These are phyloP conservation scores for Phytophthora pini DNA, from an alignment of 352 stramenopile species.

Conservation along the genomic window DNA sequence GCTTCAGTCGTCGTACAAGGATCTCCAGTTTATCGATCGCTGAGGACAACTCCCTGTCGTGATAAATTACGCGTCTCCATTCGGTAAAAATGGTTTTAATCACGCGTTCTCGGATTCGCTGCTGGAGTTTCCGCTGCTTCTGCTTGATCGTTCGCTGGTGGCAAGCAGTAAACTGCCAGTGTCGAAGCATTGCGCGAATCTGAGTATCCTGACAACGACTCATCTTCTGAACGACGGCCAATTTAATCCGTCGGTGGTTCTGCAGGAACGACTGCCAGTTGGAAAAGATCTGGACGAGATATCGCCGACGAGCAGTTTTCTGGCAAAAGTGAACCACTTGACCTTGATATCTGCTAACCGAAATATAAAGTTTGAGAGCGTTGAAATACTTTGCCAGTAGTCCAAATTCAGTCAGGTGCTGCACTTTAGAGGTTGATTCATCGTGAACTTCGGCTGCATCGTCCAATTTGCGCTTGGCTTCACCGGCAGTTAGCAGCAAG, in stretches of 20 bases:
- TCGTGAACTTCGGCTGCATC: slow-evolving; percentile 5
- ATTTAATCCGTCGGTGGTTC: slow-evolving; percentile 11
- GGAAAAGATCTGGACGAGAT: slow-evolving; percentile 23
- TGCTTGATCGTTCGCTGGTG: slow-evolving; percentile 17
- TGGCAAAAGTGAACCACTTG: slow-evolving; percentile 20
- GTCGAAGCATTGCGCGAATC: slow-evolving; percentile 10
- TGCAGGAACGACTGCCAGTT: slow-evolving; percentile 19
- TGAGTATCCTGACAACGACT: slow-evolving; percentile 10
- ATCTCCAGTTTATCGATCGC: slow-evolving; percentile 6
- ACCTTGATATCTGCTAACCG: slow-evolving; percentile 15
- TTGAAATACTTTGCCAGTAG: slow-evolving; percentile 37
- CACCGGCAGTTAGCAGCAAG: slow-evolving; percentile 3
- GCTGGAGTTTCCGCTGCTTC: slow-evolving; percentile 25
- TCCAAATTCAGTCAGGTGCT: slow-evolving; percentile 17
- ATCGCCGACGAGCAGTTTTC: slow-evolving; percentile 18
- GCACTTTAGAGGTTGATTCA: slow-evolving; percentile 21
- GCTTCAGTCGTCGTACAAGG: slow-evolving; percentile 2
- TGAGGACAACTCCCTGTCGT: background rate
- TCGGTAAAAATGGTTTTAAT: slow-evolving; percentile 4
- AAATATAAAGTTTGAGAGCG: slow-evolving; percentile 26
- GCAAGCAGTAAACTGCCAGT: slow-evolving; percentile 13
- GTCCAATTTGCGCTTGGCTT: slow-evolving; percentile 22
- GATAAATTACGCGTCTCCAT: slow-evolving; percentile 25
- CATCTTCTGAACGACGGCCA: slow-evolving; percentile 10
- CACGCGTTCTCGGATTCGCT: slow-evolving; percentile 3